These are phyloP conservation scores for Suillus discolor DNA, from an alignment of 768 basidiomycete species.

Conservation along the genomic window DNA sequence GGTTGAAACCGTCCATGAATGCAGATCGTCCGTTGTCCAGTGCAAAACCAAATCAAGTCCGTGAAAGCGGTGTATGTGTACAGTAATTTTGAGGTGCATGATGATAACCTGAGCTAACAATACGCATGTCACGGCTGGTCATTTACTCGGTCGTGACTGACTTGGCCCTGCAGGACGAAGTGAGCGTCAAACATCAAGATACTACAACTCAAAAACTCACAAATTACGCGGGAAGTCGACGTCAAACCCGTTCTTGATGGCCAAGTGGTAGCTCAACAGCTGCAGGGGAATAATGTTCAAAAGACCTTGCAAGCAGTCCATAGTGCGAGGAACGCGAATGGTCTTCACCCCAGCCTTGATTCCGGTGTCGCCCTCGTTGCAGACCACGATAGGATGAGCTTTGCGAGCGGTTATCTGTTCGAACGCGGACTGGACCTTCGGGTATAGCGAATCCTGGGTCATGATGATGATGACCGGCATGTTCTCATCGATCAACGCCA, in stretches of 20 bases:
- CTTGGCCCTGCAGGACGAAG: slow-evolving; percentile 55
- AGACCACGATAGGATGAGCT: slow-evolving; percentile 92
- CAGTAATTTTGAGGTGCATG: slow-evolving; percentile 20
- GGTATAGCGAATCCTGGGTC: slow-evolving; percentile 98
- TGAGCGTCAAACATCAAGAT: slow-evolving; percentile 14
- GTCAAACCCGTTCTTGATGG: slow-evolving; percentile 93
- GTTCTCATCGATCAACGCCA: slow-evolving; percentile 97
- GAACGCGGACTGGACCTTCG: slow-evolving; percentile 96
- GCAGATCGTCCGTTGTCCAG: slow-evolving; percentile 32
- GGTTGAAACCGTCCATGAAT: slow-evolving; percentile 21
- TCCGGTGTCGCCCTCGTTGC: slow-evolving; percentile 88
- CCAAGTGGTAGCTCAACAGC: slow-evolving; percentile 93
- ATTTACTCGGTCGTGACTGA: slow-evolving; percentile 74
- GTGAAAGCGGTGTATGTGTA: slow-evolving; percentile 18
- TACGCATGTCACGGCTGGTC: not conserved
- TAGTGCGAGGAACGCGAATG: slow-evolving; percentile 92
- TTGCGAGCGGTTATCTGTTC: slow-evolving; percentile 97
- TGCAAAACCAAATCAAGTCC: slow-evolving; percentile 25
- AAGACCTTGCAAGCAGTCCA: slow-evolving; percentile 93
- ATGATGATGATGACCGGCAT: slow-evolving; percentile 99
- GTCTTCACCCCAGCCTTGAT: slow-evolving; percentile 78
- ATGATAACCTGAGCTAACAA: slow-evolving; percentile 2
- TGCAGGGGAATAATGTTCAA: slow-evolving; percentile 97
- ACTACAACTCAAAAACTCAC: slow-evolving; percentile 45
- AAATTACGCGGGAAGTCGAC: slow-evolving; percentile 98